Evolutionary conservation across 371 early-diverging fungal genomes (phyloP), one percentile per base, ranked within the genome.

Genomic region (Syncephalastrum monosporum): DNA sequence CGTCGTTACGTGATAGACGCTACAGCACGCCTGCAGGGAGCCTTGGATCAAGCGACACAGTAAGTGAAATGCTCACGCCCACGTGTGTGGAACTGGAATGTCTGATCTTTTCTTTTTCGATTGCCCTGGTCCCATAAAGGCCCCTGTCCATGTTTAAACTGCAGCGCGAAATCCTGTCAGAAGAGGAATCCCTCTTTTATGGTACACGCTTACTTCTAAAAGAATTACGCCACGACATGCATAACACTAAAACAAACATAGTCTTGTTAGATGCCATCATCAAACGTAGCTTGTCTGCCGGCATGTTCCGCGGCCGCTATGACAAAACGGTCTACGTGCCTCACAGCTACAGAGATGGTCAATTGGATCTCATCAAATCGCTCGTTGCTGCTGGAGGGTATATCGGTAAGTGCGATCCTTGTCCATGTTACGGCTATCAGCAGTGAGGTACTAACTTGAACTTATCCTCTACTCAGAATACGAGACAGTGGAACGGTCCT

Each of bases 241-340:
- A 38, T 41, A 15, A 33, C n/a, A 10, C 12, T 33, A 33, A 33
- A 33, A 10, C 38, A 33, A 33, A 33, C 38, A 8, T 33, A 64
- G 64, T 52, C 27, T 48, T 64, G 42, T 47, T 64, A 15, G 59
- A 59, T 5, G 41, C 42, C 21, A 42, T 64, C 24, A 38, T 42
- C 44, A 64, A 64, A 19, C 42, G 25, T 6, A 27, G 47, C 6
- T 45, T 43, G 8, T 17, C 42, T 1, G 27, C 23, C 16, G 69
- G 69, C 15, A 47, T 52, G 13, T 59, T 65, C 16, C 65, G 59
- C 10, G 65, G 65, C 12, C 53, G 69, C 19, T 55, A 63, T 13
- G 70, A 65, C 48, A 63, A 60, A 23, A 44, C 63, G 12, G 27
- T 60, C 14, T 70, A 58, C 59, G 58, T 60, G 12, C 70, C 70